Percentiles rank a stretch among this genome's conserved stretches.
phyloP scores from a whole-genome alignment of 352 stramenopile genomes.

The Phytophthora pistaciae region DNA sequence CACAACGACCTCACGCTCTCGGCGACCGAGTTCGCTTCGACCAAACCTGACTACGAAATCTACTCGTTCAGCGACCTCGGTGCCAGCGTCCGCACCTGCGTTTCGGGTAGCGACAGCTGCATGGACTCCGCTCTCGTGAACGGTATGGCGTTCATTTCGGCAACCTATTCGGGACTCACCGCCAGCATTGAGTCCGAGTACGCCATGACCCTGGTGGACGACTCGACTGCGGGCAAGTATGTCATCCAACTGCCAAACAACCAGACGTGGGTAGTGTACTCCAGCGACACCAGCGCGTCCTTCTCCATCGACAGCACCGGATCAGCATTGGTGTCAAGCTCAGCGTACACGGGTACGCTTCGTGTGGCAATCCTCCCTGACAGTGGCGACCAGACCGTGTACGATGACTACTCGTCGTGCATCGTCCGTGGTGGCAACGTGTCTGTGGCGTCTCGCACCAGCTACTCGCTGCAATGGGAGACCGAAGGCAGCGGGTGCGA shows the following conservation, averaged over 20 bases:
- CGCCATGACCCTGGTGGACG: conserved; percentile 54
- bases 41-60: conserved; percentile 71
- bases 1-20: conserved; percentile 82
- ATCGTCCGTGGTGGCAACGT: conserved; percentile 61
- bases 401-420: conserved; percentile 71
- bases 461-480: conserved; percentile 76
- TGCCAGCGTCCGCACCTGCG: conserved; percentile 59
- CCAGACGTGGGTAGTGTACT: conserved; percentile 83
- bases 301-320: conserved; percentile 55
- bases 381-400: conserved; percentile 44
- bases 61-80: conserved; percentile 79
- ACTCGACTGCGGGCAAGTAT: conserved; percentile 62
- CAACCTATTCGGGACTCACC: conserved; percentile 68
- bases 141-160: conserved; percentile 80
- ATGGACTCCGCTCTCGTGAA: conserved; percentile 74
- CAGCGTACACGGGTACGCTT: conserved; percentile 61
- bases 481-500: conserved; percentile 60
- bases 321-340: conserved; percentile 49
- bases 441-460: conserved; percentile 58
- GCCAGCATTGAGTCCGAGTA: conserved; percentile 60
- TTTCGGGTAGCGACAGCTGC: conserved; percentile 41
- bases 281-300: conserved; percentile 45
- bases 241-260: conserved; percentile 66
- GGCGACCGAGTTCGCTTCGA: conserved; percentile 60
- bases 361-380: conserved; percentile 68